These are phyloP conservation scores for Phallus indusiatus DNA, from an alignment of 768 basidiomycete species.

Conservation along the genomic window DNA sequence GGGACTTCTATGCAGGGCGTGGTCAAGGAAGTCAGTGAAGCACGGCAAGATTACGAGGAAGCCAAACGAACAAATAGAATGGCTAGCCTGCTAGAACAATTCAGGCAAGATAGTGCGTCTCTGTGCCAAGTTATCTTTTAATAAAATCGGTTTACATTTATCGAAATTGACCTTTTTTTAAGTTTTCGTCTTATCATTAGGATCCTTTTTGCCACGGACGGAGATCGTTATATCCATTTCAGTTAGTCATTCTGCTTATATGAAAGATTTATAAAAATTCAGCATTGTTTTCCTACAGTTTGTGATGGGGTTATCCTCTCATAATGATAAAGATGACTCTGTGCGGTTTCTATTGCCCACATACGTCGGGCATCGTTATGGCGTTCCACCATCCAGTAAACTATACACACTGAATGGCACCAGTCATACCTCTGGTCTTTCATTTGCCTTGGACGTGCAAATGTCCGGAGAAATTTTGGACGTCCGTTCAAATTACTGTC, in stretches of 20 bases:
- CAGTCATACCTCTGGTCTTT: constrained; percentile 20
- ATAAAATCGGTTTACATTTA: not conserved
- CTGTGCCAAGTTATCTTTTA: not conserved
- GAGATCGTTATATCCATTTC: constrained; percentile 33
- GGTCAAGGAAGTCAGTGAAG: constrained; percentile 38
- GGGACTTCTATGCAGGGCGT: constrained; percentile 34
- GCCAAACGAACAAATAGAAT: constrained; percentile 31
- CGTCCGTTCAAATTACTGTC: constrained; percentile 16
- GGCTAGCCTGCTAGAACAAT: constrained; percentile 39
- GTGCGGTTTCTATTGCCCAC: constrained; percentile 48
- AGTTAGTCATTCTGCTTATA: constrained; percentile 22
- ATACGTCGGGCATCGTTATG: constrained; percentile 43
- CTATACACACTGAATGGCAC: not conserved
- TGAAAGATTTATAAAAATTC: not conserved
- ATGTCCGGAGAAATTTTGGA: constrained; percentile 34
- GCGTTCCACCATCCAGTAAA: constrained; percentile 25
- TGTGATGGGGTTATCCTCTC: constrained; percentile 38
- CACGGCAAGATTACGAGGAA: constrained; percentile 29
- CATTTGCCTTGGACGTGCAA: constrained; percentile 37
- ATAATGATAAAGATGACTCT: constrained; percentile 38
- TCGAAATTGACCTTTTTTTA: not conserved
- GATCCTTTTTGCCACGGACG: constrained; percentile 35
- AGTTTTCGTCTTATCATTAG: constrained; percentile 54
- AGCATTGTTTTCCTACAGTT: constrained; percentile 25
- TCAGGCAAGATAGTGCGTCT: constrained; percentile 41